These are phyloP conservation scores for Pestalotiopsis sp. DNA, from an alignment of 2,329 filamentous ascomycete genomes.

Conservation along the genomic window DNA sequence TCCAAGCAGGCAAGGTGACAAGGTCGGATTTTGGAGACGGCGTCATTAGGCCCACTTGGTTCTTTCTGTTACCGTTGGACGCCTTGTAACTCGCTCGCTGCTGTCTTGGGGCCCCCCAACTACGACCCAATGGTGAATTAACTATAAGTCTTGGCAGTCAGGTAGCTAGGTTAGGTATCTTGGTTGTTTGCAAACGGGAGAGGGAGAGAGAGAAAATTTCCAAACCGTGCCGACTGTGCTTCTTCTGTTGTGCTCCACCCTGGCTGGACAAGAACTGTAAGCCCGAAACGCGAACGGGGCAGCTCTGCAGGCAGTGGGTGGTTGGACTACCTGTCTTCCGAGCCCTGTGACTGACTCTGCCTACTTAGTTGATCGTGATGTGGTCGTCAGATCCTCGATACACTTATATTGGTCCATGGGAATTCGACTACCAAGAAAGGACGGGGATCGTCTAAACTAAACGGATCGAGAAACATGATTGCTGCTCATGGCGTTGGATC, in stretches of 20 bases:
- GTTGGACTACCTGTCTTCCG: background rate
- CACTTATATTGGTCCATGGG: too few relatives aligned
- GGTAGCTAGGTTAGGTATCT: background rate
- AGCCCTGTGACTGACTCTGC: background rate
- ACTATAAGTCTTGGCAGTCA: slow-evolving; percentile 7
- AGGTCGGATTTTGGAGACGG: slow-evolving; percentile 6
- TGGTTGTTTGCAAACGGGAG: background rate
- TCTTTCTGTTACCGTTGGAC: background rate
- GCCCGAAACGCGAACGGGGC: slow-evolving; percentile 10
- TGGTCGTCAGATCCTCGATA: too few relatives aligned
- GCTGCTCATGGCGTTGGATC: too few relatives aligned
- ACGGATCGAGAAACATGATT: too few relatives aligned
- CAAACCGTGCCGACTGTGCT: background rate
- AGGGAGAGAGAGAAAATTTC: background rate
- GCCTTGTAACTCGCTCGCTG: background rate
- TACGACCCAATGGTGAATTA: slow-evolving; percentile 1
- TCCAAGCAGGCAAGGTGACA: background rate
- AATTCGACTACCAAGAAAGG: too few relatives aligned
- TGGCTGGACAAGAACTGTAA: background rate
- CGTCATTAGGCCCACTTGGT: slow-evolving; percentile 12
- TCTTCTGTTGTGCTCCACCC: background rate
- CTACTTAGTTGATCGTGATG: too few relatives aligned
- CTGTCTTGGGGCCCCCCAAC: background rate
- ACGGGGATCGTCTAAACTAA: too few relatives aligned
- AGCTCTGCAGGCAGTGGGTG: background rate